These are phyloP conservation scores for Termitomyces sp. DNA, from an alignment of 768 basidiomycete genomes.

Conservation along the genomic window DNA sequence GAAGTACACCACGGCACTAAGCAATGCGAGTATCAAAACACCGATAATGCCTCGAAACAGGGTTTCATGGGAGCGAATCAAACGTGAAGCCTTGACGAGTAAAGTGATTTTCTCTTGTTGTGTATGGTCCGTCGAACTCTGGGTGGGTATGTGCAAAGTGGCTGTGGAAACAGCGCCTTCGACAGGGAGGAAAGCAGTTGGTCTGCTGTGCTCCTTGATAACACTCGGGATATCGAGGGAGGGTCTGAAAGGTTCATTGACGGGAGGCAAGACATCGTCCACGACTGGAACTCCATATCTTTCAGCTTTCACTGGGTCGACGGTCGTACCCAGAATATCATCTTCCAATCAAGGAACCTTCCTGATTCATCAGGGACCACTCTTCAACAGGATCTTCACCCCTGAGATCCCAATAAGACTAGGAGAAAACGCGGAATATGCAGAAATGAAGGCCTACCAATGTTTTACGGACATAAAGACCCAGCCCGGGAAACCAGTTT, in stretches of 20 bases:
- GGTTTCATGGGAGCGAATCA: conserved; percentile 74
- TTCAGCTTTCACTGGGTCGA: conserved; percentile 61
- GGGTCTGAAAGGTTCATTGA: conserved; percentile 31
- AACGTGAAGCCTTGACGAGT: conserved; percentile 66
- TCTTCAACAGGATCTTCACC: conserved; percentile 88
- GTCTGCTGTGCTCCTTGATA: conserved; percentile 69
- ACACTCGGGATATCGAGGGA: conserved; percentile 26
- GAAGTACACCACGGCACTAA: conserved; percentile 71
- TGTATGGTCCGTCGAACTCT: conserved; percentile 28
- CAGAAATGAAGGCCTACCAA: conserved; percentile 54
- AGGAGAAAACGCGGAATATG: conserved; percentile 3
- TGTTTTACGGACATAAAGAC: conserved; percentile 97
- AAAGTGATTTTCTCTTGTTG: conserved; percentile 53
- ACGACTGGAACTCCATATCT: conserved; percentile 54
- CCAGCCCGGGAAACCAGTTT: conserved; percentile 84
- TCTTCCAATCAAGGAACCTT: conserved; percentile 84
- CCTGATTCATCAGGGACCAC: conserved; percentile 66
- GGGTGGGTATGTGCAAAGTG: conserved; percentile 3
- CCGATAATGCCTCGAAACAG: conserved; percentile 73
- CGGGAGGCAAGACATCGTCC: conserved; percentile 42
- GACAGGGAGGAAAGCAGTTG: conserved; percentile 75
- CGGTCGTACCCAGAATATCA: conserved; percentile 84
- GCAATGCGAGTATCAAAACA: conserved; percentile 68
- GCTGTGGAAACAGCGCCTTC: conserved; percentile 55
- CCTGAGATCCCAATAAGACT: conserved; percentile 43